Evolutionary conservation across 495 filamentous ascomycete species (phyloP).

Genomic region (Penicillium parvum): DNA sequence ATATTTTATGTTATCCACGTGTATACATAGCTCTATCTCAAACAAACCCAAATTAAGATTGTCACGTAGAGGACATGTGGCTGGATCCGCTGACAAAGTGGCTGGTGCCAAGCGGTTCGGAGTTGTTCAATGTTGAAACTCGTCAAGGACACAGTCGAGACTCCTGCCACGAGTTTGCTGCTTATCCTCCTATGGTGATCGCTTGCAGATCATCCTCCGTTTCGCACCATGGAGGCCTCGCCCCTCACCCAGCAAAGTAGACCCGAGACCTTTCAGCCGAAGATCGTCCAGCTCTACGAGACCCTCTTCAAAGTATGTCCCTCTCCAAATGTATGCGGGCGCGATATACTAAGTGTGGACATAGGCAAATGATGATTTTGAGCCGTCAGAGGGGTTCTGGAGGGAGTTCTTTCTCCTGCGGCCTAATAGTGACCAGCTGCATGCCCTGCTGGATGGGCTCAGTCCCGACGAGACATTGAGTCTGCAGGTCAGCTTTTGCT

Average conservation of each 20-base stretch:
- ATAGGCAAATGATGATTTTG: constrained; percentile 47
- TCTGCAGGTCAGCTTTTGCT: constrained; percentile 52
- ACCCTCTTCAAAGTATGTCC: constrained; percentile 71
- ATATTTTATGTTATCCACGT: no score
- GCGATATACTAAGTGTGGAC: no score
- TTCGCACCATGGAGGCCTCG: constrained; percentile 77
- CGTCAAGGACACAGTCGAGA: constrained; percentile 11
- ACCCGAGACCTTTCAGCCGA: constrained; percentile 87
- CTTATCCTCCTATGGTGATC: constrained; percentile 2
- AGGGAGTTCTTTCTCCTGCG: constrained; percentile 86
- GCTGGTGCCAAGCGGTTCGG: constrained; percentile 19
- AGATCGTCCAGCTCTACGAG: constrained; percentile 88
- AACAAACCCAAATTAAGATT: no score
- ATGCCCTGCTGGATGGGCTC: constrained; percentile 60
- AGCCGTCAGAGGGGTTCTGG: constrained; percentile 90
- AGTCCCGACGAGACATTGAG: constrained; percentile 70
- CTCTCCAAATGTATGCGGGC: constrained; percentile 2
- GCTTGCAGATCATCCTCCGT: constrained; percentile 12
- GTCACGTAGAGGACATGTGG: constrained; percentile 36
- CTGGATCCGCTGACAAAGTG: constrained; percentile 34
- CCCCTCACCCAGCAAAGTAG: constrained; percentile 90
- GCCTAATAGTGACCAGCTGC: constrained; percentile 66
- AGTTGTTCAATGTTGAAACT: constrained; percentile 7
- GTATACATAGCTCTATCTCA: no score
- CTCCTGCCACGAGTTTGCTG: constrained; percentile 4